Conservation (phyloP, 805 yeast species). For the Priceomyces castillae region DNA sequence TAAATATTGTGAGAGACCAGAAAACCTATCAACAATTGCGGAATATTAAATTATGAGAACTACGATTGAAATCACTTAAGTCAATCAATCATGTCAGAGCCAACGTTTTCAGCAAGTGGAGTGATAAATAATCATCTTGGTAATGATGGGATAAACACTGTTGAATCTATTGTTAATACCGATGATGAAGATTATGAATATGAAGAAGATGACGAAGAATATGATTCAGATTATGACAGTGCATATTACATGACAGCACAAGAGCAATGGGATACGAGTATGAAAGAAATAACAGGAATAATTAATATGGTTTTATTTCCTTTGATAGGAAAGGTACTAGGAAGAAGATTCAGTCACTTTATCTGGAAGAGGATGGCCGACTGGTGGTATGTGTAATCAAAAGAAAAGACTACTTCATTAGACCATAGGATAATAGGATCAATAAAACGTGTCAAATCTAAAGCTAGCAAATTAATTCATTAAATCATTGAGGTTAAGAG, state of each 20-base stretch:
- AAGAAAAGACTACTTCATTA: too few relatives aligned
- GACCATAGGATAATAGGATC: too few relatives aligned
- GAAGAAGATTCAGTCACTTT: constrained; percentile 54
- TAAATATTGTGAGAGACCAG: background rate
- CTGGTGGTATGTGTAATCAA: constrained; percentile 26
- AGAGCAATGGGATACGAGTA: constrained; percentile 71
- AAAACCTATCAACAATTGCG: background rate
- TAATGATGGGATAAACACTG: background rate
- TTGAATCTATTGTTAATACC: background rate
- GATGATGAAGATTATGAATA: constrained; percentile 7
- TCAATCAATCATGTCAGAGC: background rate
- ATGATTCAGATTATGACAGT: constrained; percentile 16
- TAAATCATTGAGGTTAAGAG: background rate
- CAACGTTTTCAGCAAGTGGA: background rate
- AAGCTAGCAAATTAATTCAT: background rate
- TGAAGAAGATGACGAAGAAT: constrained; percentile 12
- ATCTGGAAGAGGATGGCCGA: constrained; percentile 37
- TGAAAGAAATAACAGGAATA: constrained; percentile 57
- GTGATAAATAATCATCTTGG: background rate
- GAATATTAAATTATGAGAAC: too few relatives aligned
- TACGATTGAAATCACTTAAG: background rate
- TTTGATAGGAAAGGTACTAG: constrained; percentile 61
- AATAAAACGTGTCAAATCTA: background rate
- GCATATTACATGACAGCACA: constrained; percentile 47
- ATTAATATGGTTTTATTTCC: constrained; percentile 63